phyloP scores from a whole-genome alignment of 805 yeast species.

The Saccharomycopsis javanensis region DNA sequence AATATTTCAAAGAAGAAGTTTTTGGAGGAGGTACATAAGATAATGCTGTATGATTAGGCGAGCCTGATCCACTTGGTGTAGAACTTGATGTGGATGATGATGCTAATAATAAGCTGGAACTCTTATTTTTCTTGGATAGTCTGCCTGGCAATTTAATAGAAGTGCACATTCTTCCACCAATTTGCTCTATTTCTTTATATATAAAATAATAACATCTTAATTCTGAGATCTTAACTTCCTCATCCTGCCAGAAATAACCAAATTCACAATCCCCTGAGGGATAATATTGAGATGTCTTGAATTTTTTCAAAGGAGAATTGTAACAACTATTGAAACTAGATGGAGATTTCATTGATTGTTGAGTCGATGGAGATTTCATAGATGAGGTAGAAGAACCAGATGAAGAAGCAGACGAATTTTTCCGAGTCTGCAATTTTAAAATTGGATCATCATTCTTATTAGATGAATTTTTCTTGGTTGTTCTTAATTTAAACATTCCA shows the following conservation, averaged over 20 bases:
- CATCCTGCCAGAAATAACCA: conserved; percentile 1
- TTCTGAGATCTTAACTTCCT: background rate
- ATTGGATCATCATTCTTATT: background rate
- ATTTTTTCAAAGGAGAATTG: background rate
- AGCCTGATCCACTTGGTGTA: background rate
- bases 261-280: background rate
- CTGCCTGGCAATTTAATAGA: background rate
- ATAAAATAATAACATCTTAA: background rate
- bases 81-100: background rate
- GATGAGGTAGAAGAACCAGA: background rate
- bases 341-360: conserved; percentile 2
- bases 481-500: background rate
- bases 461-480: background rate
- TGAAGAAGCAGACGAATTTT: conserved; percentile 1
- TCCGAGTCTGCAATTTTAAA: background rate
- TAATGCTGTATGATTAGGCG: background rate
- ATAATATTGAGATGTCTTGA: background rate
- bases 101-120: background rate
- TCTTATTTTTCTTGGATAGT: background rate
- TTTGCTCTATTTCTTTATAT: background rate
- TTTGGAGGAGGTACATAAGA: background rate
- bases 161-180: background rate
- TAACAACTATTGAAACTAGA: background rate
- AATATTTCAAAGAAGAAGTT: background rate
- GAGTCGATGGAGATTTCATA: background rate